These are phyloP conservation scores for Clitopilus hobsonii DNA, from an alignment of 768 basidiomycete genomes.

Conservation along the genomic window DNA sequence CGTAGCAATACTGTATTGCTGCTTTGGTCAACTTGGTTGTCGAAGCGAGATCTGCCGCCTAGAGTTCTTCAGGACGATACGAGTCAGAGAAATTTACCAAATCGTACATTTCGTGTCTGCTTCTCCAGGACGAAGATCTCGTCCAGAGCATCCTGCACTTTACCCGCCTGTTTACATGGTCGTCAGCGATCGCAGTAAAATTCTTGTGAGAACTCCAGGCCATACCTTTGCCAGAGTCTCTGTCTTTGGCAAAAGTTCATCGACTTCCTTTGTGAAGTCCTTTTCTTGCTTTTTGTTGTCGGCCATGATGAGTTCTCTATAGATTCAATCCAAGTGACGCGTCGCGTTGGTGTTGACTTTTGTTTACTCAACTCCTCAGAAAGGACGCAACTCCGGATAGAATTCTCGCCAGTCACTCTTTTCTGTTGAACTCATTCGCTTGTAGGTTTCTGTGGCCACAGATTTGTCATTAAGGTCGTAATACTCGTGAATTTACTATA, in stretches of 20 bases:
- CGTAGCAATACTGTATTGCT: conserved; percentile 66
- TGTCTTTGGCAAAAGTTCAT: conserved; percentile 66
- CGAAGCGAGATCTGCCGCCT: conserved; percentile 93
- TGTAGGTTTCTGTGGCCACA: neutral
- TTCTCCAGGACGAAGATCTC: conserved; percentile 89
- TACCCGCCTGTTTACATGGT: conserved; percentile 54
- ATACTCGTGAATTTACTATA: conserved; percentile 21
- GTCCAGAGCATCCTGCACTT: conserved; percentile 83
- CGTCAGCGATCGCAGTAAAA: neutral
- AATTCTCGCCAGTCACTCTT: too few relatives aligned
- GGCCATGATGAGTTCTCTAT: conserved; percentile 52
- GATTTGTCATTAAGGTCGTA: neutral
- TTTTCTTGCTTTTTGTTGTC: conserved; percentile 82
- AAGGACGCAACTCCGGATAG: too few relatives aligned
- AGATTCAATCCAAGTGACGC: conserved; percentile 49
- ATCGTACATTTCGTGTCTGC: conserved; percentile 91
- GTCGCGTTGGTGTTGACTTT: conserved; percentile 50
- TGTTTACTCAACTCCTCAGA: conserved; percentile 22
- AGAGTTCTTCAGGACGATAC: conserved; percentile 2
- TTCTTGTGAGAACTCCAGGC: neutral
- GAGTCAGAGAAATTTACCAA: conserved; percentile 9
- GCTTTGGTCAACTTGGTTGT: conserved; percentile 82
- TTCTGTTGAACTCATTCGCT: too few relatives aligned
- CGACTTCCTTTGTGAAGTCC: conserved; percentile 84
- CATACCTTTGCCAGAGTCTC: conserved; percentile 68